Evolutionary conservation across 441 rosid species (phyloP), one percentile per base, ranked within the genome.

Genomic region (Euphorbia celastroides): DNA sequence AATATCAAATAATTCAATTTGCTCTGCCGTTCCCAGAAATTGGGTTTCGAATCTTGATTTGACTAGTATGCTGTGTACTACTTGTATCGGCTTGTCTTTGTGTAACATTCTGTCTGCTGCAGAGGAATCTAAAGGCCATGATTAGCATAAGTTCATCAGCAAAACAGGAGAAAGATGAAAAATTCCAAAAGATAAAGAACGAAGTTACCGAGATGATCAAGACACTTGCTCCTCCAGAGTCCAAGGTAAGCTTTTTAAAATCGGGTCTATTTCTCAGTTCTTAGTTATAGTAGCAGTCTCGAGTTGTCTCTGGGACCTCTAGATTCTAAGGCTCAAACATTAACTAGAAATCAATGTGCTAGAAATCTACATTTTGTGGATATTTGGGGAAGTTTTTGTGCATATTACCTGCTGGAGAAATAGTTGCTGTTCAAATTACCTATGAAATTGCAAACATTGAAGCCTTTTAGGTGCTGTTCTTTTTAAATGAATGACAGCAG

Each of bases 81-180:
- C n/a, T n/a, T n/a, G n/a, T n/a, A n/a, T n/a, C n/a, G n/a, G n/a
- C n/a, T n/a, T n/a, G n/a, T n/a, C n/a, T n/a, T n/a, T n/a, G n/a
- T 48, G 48, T 27, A 63, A 50, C 56, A 14, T 12, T 38, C 38
- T 62, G 72, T 70, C 69, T 67, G 74, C 61, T 65, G n/a, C 92
- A 94, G 99, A 87, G 99, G 81, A 86, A 92, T 83, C 80, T 92
- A 77, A 92, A 87, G 75, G 72, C 79, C 74, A 94, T 94, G 98
- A 84, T 88, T 71, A 91, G 44, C 72, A 76, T 70, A 75, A 82
- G 89, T 57, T 66, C 85, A 70, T 85, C 92, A 55, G 96, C 84
- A 25, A 92, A 81, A 75, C 86, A 83, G 80, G 97, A 94, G 82
- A 92, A 89, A 78, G 94, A 94, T 77, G 81, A 73, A 62, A 86